Evolutionary conservation across 768 basidiomycete species (phyloP).

Genomic region (Termitomyces sp.): DNA sequence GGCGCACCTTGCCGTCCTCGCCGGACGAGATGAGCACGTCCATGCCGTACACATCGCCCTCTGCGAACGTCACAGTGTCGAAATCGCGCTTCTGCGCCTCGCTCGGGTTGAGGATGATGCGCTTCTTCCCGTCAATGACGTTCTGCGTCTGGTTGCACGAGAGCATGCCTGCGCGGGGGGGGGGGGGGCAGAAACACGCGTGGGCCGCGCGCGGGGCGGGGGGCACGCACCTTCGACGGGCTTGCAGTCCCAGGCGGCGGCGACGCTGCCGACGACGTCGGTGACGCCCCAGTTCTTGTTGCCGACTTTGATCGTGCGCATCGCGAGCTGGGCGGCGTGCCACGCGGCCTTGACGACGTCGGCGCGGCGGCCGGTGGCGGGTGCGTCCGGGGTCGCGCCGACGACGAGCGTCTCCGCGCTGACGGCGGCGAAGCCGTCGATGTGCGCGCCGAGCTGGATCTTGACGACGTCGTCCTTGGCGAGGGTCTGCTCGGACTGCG

Average conservation of each 20-base stretch:
- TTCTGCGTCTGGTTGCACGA: constrained; percentile 94
- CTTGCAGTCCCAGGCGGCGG: constrained; percentile 76
- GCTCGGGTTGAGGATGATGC: constrained; percentile 86
- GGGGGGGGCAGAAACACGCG: too few species aligned
- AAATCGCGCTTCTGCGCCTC: constrained; percentile 83
- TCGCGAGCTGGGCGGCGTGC: constrained; percentile 86
- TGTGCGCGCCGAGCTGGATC: constrained; percentile 93
- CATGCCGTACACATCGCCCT: constrained; percentile 93
- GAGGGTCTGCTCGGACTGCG: constrained; percentile 60
- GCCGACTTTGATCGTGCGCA: constrained; percentile 87
- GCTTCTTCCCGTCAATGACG: constrained; percentile 94
- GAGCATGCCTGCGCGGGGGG: constrained; percentile 90
- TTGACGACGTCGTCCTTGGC: constrained; percentile 92
- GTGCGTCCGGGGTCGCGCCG: constrained; percentile 65
- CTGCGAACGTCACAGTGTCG: constrained; percentile 80
- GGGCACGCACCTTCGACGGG: constrained; percentile 76
- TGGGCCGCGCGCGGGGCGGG: too few species aligned
- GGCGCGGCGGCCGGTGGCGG: constrained; percentile 81
- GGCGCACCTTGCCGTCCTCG: constrained; percentile 82
- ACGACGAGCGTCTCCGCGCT: constrained; percentile 92
- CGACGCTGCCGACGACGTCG: constrained; percentile 71
- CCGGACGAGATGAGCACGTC: constrained; percentile 86
- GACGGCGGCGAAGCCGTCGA: constrained; percentile 94
- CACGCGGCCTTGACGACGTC: constrained; percentile 94
- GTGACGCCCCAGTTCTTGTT: constrained; percentile 96